Evolutionary conservation across 2,329 filamentous ascomycete genomes (phyloP), one percentile per base, ranked within the genome.

Genomic region (Fusarium verrucosum): DNA sequence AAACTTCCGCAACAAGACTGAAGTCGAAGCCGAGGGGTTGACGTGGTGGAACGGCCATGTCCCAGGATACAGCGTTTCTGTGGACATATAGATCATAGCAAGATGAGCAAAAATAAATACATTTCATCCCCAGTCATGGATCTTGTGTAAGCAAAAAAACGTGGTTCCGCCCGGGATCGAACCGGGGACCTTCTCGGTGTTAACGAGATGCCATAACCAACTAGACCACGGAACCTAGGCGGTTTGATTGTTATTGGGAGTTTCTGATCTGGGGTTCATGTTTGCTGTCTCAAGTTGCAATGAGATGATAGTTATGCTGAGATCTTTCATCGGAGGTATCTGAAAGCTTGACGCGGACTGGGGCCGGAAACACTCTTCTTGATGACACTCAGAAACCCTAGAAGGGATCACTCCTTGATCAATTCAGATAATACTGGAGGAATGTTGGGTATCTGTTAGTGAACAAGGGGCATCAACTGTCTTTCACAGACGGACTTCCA

Each of bases 21-120:
- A 76, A 57, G 49, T 59, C 8, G 58, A 73, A 17, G 61, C 57
- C 11, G 70, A 73, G 22, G 77, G 70, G 5, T 72, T 70, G 55
- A 58, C 51, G 22, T 70, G 62, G 46, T 69, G 70, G 22, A 67
- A 65, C 14, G 75, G 75, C 1, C 77, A 80, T 33, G 68, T 74
- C 19, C 74, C 77, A 3, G 77, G 77, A 6, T 69, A 77, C 23
- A 78, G 77, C 51, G 73, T 78, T 7, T 80, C n/a, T 19, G 7
- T 10, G 10, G 14, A 20, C 23, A 13, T 25, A 42, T 22, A 23
- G 23, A 33, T 23, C 10, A 22, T 8, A 2, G 13, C 22, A 22
- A 22, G 20, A 5, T 9, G 17, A 14, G n/a, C 5, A 33, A 20
- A 22, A 19, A n/a, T 16, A 38, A 10, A 49, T 1, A 13, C 26